Evolutionary conservation across 495 filamentous ascomycete species (phyloP).

Genomic region (Penicillium atrosanguineum): DNA sequence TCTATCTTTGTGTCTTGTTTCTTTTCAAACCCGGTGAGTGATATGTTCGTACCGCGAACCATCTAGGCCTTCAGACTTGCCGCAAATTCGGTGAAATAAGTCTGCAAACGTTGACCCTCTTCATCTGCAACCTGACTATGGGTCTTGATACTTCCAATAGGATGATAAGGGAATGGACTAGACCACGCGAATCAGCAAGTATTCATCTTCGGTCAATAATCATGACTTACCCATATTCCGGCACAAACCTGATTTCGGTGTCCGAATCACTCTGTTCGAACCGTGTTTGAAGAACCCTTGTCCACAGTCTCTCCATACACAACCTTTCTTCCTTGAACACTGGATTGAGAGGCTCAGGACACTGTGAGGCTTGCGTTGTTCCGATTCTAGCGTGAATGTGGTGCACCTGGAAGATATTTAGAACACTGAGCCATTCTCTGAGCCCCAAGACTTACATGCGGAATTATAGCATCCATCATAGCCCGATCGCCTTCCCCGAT

Average conservation of each 20-base stretch:
- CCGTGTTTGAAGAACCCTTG: slow-evolving; percentile 13
- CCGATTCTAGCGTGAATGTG: slow-evolving; percentile 31
- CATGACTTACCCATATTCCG: slow-evolving; percentile 30
- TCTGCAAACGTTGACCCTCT: slow-evolving; percentile 22
- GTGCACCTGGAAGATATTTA: slow-evolving; percentile 14
- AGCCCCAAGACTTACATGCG: slow-evolving; percentile 25
- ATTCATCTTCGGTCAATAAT: background rate
- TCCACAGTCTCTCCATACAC: slow-evolving; percentile 28
- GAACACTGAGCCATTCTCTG: too few species aligned
- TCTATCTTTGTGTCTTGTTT: too few species aligned
- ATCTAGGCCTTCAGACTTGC: background rate
- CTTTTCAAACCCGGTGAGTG: too few species aligned
- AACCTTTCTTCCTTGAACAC: slow-evolving; percentile 23
- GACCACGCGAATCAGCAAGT: background rate
- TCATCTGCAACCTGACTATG: slow-evolving; percentile 27
- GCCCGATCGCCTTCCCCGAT: slow-evolving; percentile 22
- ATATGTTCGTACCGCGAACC: background rate
- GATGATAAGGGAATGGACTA: slow-evolving; percentile 35
- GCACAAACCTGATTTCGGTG: slow-evolving; percentile 23
- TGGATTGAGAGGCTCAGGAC: slow-evolving; percentile 25
- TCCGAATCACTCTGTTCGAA: slow-evolving; percentile 10
- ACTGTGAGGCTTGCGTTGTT: slow-evolving; percentile 31
- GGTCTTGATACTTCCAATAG: slow-evolving; percentile 17
- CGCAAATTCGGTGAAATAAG: slow-evolving; percentile 12
- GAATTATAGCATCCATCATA: slow-evolving; percentile 21